Percentiles rank a stretch among this genome's conserved stretches.
These are phyloP conservation scores for Sporisorium exsertum DNA, from an alignment of 1,284 basidiomycete species.

Conservation along the genomic window DNA sequence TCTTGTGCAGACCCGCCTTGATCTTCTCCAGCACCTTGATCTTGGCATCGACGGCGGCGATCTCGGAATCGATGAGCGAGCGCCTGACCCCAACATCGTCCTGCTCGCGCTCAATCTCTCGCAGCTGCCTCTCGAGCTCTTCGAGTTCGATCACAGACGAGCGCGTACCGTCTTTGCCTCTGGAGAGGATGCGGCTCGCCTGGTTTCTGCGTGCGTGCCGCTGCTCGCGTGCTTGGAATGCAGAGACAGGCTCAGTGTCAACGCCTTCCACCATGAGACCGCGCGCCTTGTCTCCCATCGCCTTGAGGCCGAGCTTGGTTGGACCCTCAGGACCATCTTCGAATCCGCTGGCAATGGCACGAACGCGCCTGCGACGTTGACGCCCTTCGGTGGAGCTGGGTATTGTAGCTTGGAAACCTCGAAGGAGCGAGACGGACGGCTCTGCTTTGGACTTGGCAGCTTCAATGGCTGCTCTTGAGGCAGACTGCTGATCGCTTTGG, in stretches of 20 bases:
- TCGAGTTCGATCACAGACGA: constrained; percentile 48
- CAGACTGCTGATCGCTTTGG: constrained; percentile 4
- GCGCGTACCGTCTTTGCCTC: constrained; percentile 46
- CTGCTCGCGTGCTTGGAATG: constrained; percentile 51
- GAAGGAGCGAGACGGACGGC: constrained; percentile 60
- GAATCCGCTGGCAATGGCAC: constrained; percentile 48
- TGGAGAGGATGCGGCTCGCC: constrained; percentile 42
- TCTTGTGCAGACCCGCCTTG: constrained; percentile 81
- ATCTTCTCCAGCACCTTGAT: constrained; percentile 82
- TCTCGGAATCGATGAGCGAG: constrained; percentile 51
- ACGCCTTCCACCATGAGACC: constrained; percentile 57
- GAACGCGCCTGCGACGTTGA: constrained; percentile 55
- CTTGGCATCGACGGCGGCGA: constrained; percentile 58
- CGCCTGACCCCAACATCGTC: constrained; percentile 60
- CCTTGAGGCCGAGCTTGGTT: constrained; percentile 58
- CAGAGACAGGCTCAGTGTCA: constrained; percentile 36
- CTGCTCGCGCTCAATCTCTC: constrained; percentile 62
- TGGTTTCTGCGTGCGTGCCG: constrained; percentile 46
- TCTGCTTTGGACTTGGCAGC: constrained; percentile 34
- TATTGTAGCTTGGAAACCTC: constrained; percentile 67
- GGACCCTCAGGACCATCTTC: constrained; percentile 51
- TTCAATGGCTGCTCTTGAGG: constrained; percentile 28
- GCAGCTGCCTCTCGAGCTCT: constrained; percentile 63
- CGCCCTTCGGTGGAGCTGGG: constrained; percentile 60
- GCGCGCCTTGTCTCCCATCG: constrained; percentile 61